These are phyloP conservation scores for Diaporthe aspalathi DNA, from an alignment of 2,329 filamentous ascomycete species.

Conservation along the genomic window DNA sequence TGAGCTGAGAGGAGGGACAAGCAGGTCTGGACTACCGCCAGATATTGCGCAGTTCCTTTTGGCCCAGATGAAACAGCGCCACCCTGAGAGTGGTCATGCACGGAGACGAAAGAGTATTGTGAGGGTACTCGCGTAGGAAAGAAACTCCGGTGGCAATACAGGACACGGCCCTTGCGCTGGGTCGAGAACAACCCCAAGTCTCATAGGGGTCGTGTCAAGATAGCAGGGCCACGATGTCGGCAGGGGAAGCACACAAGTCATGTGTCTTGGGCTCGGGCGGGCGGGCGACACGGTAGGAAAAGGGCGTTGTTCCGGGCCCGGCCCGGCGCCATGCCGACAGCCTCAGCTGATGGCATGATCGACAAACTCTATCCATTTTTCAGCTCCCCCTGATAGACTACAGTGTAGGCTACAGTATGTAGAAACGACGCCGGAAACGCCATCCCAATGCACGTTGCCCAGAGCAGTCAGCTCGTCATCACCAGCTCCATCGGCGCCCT, in stretches of 20 bases:
- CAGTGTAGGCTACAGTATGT: not conserved
- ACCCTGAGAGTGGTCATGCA: not conserved
- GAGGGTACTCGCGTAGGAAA: not conserved
- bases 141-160: not conserved
- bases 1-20: constrained; percentile 1
- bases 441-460: constrained; percentile 16
- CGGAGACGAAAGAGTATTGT: not conserved
- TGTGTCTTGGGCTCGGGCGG: not conserved
- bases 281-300: not conserved
- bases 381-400: not conserved
- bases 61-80: not conserved
- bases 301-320: not conserved
- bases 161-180: not conserved
- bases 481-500: no score
- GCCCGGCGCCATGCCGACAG: not conserved
- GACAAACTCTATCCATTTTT: not conserved
- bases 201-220: not conserved
- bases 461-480: no score
- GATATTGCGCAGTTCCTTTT: no score
- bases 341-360: constrained; percentile 1
- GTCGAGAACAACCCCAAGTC: no score
- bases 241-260: not conserved
- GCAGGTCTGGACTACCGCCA: not conserved
- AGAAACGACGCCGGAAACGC: not conserved
- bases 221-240: no score